Evolutionary conservation across 225 moss, liverwort and hornwort species (phyloP).

Genomic region (Lunularia cruciata): DNA sequence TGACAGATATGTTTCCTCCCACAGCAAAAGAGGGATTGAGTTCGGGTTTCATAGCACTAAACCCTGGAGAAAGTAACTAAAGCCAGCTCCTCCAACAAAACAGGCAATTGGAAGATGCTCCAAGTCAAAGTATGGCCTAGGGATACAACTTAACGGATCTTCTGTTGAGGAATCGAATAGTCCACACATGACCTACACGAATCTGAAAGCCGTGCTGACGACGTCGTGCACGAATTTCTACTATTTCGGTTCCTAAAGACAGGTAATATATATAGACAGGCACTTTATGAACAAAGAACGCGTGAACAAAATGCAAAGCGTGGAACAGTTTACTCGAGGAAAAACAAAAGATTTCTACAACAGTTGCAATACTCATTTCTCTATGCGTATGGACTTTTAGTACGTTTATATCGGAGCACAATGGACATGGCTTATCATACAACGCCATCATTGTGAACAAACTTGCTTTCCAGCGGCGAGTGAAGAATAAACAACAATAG

Average conservation of each 20-base stretch:
- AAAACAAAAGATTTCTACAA: constrained; percentile 3
- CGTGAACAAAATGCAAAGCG: not conserved
- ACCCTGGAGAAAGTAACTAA: constrained; percentile 3
- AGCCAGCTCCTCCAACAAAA: constrained; percentile 19
- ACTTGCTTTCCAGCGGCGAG: constrained; percentile 24
- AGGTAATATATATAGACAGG: not conserved
- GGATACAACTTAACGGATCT: not conserved
- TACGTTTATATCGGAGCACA: constrained; percentile 12
- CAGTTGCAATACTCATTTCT: not conserved
- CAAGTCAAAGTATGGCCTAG: constrained; percentile 10
- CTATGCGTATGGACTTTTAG: not conserved
- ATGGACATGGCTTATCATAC: constrained; percentile 23
- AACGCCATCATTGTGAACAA: constrained; percentile 30
- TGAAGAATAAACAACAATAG: constrained; percentile 35
- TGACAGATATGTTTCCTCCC: constrained; percentile 12
- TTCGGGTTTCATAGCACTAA: constrained; percentile 12
- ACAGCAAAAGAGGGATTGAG: constrained; percentile 14
- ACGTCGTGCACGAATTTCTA: not conserved
- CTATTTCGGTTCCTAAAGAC: constrained; percentile 5
- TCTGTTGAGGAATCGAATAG: not conserved
- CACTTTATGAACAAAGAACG: not conserved
- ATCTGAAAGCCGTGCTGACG: constrained; percentile 12
- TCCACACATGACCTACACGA: constrained; percentile 4
- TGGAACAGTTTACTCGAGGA: constrained; percentile 14
- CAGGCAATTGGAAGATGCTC: constrained; percentile 8